Evolutionary conservation across 306 rosid species (phyloP).

Genomic region (Quercus agrifolia): DNA sequence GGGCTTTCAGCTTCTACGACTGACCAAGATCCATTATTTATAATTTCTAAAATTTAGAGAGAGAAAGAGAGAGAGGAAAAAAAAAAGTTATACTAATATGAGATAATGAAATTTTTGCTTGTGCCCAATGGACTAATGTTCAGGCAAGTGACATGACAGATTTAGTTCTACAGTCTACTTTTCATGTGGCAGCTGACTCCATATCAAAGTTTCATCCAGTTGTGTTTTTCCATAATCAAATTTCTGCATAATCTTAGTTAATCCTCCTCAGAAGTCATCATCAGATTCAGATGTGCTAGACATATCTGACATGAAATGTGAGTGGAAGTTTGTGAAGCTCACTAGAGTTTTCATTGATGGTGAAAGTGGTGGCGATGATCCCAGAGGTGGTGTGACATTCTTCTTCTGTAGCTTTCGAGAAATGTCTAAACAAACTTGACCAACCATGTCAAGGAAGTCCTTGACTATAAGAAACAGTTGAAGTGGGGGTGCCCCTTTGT

Average conservation of each 20-base stretch:
- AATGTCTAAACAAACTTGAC: slow-evolving; percentile 51
- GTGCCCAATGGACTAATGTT: background rate
- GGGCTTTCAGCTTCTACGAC: too few species aligned
- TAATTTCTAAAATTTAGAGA: too few species aligned
- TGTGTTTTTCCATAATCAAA: background rate
- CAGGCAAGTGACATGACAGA: background rate
- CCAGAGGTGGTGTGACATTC: slow-evolving; percentile 23
- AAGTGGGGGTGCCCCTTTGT: slow-evolving; percentile 43
- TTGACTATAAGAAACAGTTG: slow-evolving; percentile 57
- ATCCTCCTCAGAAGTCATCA: slow-evolving; percentile 45
- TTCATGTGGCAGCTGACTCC: background rate
- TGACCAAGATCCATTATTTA: too few species aligned
- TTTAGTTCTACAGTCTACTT: background rate
- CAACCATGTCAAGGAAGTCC: slow-evolving; percentile 64
- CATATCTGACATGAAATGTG: slow-evolving; percentile 38
- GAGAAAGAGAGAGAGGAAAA: too few species aligned
- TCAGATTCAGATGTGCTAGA: slow-evolving; percentile 48
- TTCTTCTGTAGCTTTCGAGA: slow-evolving; percentile 45
- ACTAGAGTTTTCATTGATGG: slow-evolving; percentile 30
- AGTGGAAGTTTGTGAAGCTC: slow-evolving; percentile 43
- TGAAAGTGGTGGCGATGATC: slow-evolving; percentile 46
- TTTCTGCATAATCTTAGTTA: background rate
- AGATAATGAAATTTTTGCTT: background rate
- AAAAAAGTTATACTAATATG: background rate
- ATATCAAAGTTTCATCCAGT: background rate